phyloP scores from a whole-genome alignment of 1,139 yeast genomes.

The Arxiozyma bovina region DNA sequence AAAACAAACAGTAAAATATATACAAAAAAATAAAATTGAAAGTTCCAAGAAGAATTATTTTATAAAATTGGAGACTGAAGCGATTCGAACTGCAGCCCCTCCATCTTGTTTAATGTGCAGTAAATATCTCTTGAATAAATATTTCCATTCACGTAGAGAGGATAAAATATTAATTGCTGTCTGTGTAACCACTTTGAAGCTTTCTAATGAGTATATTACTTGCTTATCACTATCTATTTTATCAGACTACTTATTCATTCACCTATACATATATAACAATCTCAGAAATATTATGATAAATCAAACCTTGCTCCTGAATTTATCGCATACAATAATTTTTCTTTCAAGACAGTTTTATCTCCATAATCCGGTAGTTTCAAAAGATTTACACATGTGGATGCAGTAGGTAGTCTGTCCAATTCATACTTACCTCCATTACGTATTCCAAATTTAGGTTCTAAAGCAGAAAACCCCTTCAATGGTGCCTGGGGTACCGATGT shows the following conservation, averaged over 20 bases:
- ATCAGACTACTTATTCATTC: background rate
- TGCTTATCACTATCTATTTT: too few species aligned
- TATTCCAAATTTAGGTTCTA: conserved; percentile 75
- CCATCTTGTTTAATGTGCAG: too few species aligned
- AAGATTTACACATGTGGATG: conserved; percentile 87
- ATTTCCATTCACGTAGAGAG: too few species aligned
- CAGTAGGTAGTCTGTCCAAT: conserved; percentile 65
- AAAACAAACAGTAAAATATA: too few species aligned
- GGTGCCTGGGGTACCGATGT: conserved; percentile 93
- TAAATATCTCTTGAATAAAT: too few species aligned
- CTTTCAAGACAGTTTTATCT: conserved; percentile 46
- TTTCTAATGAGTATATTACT: too few species aligned
- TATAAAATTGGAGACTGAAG: too few species aligned
- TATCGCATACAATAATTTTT: conserved; percentile 68
- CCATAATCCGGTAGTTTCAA: conserved; percentile 77
- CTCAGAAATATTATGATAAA: conserved; percentile 39
- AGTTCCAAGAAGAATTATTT: too few species aligned
- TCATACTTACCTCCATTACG: conserved; percentile 50
- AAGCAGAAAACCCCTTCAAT: conserved; percentile 66
- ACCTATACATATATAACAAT: background rate
- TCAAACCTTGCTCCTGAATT: conserved; percentile 82
- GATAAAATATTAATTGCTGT: too few species aligned
- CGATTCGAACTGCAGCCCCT: too few species aligned
- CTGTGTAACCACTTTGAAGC: background rate
- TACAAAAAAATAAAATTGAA: too few species aligned